Conservation (phyloP, 208 protist genomes). For the Strigomonas oncopelti region DNA sequence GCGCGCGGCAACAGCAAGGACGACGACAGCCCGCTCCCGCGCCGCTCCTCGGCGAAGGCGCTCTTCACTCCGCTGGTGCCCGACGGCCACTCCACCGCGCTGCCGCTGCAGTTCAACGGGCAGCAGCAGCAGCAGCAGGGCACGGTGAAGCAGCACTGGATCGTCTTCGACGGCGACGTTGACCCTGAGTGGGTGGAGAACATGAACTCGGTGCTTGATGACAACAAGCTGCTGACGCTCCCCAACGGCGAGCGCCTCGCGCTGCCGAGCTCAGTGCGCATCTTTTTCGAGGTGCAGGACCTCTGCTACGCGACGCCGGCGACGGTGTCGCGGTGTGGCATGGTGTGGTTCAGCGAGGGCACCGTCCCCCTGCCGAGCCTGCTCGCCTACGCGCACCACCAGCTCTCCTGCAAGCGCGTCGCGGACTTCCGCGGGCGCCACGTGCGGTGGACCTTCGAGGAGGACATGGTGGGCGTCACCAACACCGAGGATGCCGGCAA, state of each 20-base stretch:
- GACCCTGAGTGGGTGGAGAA: conserved; percentile 99
- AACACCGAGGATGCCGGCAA: conserved; percentile 6
- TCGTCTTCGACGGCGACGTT: conserved; percentile 98
- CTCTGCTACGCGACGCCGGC: conserved; percentile 97
- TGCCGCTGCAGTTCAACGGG: too few relatives aligned
- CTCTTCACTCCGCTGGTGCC: not conserved
- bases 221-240: conserved; percentile 98
- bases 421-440: conserved; percentile 49
- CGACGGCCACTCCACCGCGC: not conserved
- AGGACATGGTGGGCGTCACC: conserved; percentile 38
- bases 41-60: not conserved
- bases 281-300: conserved; percentile 99
- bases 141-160: conserved; percentile 92
- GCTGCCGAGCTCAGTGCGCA: conserved; percentile 94
- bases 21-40: conserved; percentile 3
- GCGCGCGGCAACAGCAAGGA: not conserved
- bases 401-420: conserved; percentile 44
- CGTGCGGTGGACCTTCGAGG: conserved; percentile 38
- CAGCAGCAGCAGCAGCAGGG: conserved; percentile 2
- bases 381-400: conserved; percentile 45
- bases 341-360: conserved; percentile 98
- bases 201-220: conserved; percentile 98
- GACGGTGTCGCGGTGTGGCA: conserved; percentile 98
- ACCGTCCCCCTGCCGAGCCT: conserved; percentile 88
- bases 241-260: conserved; percentile 99